Percentiles rank a stretch among this genome's conserved stretches.
Evolutionary conservation across 192 early-diverging fungal species (phyloP).

Genomic region (Coemansia sp.): DNA sequence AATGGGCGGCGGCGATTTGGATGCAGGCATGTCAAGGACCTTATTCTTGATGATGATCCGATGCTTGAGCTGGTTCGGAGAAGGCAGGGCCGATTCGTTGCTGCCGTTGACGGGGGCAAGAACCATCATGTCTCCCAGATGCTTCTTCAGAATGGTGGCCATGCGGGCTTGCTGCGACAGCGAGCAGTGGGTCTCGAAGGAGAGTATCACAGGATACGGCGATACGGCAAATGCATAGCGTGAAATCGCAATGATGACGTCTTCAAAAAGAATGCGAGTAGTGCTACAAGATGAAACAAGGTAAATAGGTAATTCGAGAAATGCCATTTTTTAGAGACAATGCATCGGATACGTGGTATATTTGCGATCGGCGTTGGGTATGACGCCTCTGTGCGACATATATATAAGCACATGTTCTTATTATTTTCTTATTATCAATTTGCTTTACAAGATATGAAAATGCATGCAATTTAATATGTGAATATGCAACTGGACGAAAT

Average conservation of each 20-base stretch:
- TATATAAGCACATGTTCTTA: background rate
- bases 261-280: conserved; percentile 73
- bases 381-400: too few species aligned
- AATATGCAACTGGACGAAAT: background rate
- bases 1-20: conserved; percentile 20
- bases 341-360: too few species aligned
- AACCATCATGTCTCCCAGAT: conserved; percentile 68
- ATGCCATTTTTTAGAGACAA: too few species aligned
- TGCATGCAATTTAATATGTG: background rate
- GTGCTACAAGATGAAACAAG: conserved; percentile 51
- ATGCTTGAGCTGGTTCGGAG: conserved; percentile 65
- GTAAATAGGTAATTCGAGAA: too few species aligned
- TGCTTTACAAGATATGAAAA: too few species aligned
- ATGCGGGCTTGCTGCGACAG: conserved; percentile 70
- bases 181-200: conserved; percentile 80
- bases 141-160: conserved; percentile 65
- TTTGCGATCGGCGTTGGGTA: too few species aligned
- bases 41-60: conserved; percentile 77
- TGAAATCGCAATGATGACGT: conserved; percentile 77
- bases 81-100: conserved; percentile 56
- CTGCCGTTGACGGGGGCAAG: conserved; percentile 34
- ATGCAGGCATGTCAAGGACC: conserved; percentile 24
- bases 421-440: background rate
- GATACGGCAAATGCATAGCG: conserved; percentile 84
- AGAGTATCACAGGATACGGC: conserved; percentile 79